Evolutionary conservation across 2,329 filamentous ascomycete genomes (phyloP).

Genomic region (Diaporthe vexans): DNA sequence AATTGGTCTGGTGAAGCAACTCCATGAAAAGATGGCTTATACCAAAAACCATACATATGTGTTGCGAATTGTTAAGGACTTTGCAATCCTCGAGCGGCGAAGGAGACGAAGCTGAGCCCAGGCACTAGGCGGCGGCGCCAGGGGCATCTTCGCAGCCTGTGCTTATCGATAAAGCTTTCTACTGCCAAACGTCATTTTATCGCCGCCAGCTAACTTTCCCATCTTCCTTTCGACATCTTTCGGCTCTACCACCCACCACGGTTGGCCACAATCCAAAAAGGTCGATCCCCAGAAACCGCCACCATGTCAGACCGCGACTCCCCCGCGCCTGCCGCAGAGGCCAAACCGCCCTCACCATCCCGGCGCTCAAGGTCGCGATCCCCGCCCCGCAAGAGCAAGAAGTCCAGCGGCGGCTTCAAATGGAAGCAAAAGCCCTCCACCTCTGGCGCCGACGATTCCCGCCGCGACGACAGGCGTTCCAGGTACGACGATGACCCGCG

Average conservation of each 20-base stretch:
- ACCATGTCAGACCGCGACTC: conserved; percentile 32
- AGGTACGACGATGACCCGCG: conserved; percentile 32
- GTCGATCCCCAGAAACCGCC: not conserved
- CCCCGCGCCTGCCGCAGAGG: conserved; percentile 14
- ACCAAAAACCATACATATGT: too few species aligned
- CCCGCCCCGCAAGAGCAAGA: conserved; percentile 36
- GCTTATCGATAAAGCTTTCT: conserved; percentile 31
- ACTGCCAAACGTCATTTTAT: conserved; percentile 19
- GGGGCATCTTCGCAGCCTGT: not conserved
- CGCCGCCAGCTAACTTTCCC: not conserved
- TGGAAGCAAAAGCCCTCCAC: conserved; percentile 49
- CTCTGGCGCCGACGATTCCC: conserved; percentile 42
- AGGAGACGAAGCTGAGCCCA: too few species aligned
- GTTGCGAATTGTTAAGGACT: too few species aligned
- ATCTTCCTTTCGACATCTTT: not conserved
- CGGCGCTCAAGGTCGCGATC: conserved; percentile 35
- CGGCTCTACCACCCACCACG: not conserved
- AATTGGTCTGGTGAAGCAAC: too few species aligned
- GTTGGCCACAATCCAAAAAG: not conserved
- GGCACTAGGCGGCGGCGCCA: not conserved
- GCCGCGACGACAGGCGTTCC: conserved; percentile 31
- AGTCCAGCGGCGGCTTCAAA: conserved; percentile 46
- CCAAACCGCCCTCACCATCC: conserved; percentile 6
- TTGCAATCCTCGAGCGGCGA: too few species aligned
- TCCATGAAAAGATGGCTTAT: too few species aligned